These are phyloP conservation scores for Ceratocystis albifundus DNA, from an alignment of 2,329 filamentous ascomycete species.

Conservation along the genomic window DNA sequence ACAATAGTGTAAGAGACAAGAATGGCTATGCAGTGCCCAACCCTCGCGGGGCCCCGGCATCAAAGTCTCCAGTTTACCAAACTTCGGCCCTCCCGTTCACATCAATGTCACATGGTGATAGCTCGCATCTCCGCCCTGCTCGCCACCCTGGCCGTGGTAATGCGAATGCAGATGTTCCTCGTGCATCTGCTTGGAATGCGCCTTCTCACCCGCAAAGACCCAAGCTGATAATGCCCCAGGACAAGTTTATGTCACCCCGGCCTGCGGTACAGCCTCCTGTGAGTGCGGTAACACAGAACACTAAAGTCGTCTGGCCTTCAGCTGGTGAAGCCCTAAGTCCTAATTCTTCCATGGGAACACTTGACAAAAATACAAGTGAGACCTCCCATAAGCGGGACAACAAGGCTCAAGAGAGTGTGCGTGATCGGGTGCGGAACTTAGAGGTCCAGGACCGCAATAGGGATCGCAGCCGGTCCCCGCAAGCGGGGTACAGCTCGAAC, in stretches of 20 bases:
- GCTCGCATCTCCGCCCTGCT: neutral
- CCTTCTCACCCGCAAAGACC: neutral
- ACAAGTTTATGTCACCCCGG: slow-evolving; percentile 15
- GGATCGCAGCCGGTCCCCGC: slow-evolving; percentile 13
- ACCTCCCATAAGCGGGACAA: neutral
- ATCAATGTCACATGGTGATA: neutral
- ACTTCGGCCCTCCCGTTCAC: neutral
- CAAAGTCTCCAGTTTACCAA: neutral
- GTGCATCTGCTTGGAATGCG: slow-evolving; percentile 10
- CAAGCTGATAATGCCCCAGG: neutral
- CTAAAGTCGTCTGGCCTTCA: slow-evolving; percentile 14
- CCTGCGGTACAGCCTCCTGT: slow-evolving; percentile 12
- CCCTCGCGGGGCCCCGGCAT: neutral
- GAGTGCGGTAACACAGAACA: slow-evolving; percentile 7
- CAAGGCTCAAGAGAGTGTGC: slow-evolving; percentile 13
- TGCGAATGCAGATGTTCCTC: neutral
- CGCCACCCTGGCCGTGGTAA: slow-evolving; percentile 14
- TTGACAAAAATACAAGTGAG: neutral
- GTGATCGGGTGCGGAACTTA: slow-evolving; percentile 19
- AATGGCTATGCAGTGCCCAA: slow-evolving; percentile 15
- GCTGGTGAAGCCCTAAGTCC: neutral
- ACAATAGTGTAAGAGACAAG: slow-evolving; percentile 17
- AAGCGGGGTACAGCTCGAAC: neutral
- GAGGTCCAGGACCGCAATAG: slow-evolving; percentile 15
- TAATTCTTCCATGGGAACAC: neutral